Base-by-base conservation (phyloP, 2,329 filamentous ascomycete genomes). In the Aspergillus sp. region DNA sequence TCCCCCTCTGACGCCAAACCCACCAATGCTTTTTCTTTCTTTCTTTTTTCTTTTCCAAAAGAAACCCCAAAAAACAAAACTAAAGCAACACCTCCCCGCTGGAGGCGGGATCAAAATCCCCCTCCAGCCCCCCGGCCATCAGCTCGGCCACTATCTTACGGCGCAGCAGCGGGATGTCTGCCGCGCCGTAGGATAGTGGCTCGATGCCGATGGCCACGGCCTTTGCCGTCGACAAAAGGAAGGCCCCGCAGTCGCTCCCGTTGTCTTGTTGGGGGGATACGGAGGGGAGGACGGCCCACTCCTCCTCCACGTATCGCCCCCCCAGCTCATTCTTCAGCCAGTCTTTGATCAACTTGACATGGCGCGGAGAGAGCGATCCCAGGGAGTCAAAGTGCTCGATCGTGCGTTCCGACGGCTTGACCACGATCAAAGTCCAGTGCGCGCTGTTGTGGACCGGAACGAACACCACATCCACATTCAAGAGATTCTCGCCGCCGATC, bases 331-430 rank as follows among this genome's bases (percentile, higher is more conserved):
- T 65, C 22, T 58, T 56, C 9, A 79, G 68, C 74, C 74, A 79
- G 14, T 56, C 55, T 54, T 77, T 72, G 38, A 73, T 61, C 2
- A 62, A 65, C 4, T 54, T 60, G 4, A 78, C 61, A 51, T 73
- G 70, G 5, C 51, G 47, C 13, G 24, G 43, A 2, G 70, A 68
- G 4, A 58, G 55, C 1, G 67, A 65, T 3, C 71, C 70, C 30
- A 79, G 56, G 3, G 73, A 76, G 61, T 79, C 76, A 51, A 76
- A 79, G 55, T 79, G 71, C 49, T 78, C 76, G 49, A 79, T 76
- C 1, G 70, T 73, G 38, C 69, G 69, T 40, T 66, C 66, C 13
- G 54, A 53, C 6, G 76, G 76, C n/a, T 68, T 72, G 32, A 79
- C 66, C 20, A 78, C 72, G 47, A 76, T 65, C 11, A 79, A 61